Base-by-base conservation (phyloP, 441 rosid species). In the Gossypium lobatum region DNA sequence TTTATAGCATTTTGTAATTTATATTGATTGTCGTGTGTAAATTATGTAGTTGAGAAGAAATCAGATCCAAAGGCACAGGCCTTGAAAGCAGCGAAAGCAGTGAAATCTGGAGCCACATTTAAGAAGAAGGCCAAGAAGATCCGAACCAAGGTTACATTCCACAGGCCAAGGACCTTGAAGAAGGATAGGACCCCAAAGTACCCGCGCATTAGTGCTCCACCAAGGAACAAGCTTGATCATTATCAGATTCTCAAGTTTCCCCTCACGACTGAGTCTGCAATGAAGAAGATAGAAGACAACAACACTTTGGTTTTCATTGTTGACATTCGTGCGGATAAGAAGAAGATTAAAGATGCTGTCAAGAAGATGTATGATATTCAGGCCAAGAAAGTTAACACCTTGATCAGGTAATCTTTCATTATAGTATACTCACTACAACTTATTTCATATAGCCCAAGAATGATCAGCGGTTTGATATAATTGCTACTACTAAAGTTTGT, bases 351-450 rank as follows among this genome's bases (percentile, higher is more conserved):
- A 81, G 95, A 82, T 81, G 97, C 97, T 3, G 97, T 91, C 50
- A 91, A 89, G 86, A 95, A 91, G 83, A 95, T 95, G 98, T 90
- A 93, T 13, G 98, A 93, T 64, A 91, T 95, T 64, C 95, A 91
- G 75, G 83, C 97, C 34, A 91, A 88, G 96, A 95, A 91, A 80
- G 99, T 91, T 18, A 95, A 95, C 77, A 95, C 99, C 62, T 86
- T 95, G 81, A 86, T 95, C 84, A 95, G 99, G 98, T 93, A 77
- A 23, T 37, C n/a, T 70, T 42, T 28, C 1, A 9, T 66, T 1
- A 21, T 23, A 10, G 10, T 55, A 9, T 55, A 18, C 26, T 26
- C n/a, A 21, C 2, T 57, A 26, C 7, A 31, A 13, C 21, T 59
- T 25, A 25, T 13, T 28, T 61, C 10, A 37, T 17, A n/a, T 28